Percentiles rank a stretch among this genome's conserved stretches.
phyloP scores from a whole-genome alignment of 2,329 filamentous ascomycete genomes.

The Scytalidium lignicola region DNA sequence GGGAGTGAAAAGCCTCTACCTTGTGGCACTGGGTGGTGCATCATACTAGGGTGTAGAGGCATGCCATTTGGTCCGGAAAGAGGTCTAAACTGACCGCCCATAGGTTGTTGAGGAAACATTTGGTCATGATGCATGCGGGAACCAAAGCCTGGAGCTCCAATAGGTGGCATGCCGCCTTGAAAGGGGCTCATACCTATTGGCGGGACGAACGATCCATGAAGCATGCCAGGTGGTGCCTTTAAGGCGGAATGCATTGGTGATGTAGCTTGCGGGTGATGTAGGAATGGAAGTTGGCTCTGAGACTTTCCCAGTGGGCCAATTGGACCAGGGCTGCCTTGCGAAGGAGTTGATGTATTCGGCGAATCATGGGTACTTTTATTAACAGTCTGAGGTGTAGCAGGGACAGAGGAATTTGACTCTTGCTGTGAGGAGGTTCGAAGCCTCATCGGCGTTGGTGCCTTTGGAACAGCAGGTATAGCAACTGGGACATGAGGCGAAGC shows the following conservation, averaged over 20 bases:
- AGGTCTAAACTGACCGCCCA: conserved; percentile 49
- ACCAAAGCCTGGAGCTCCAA: conserved; percentile 36
- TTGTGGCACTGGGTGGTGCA: conserved; percentile 55
- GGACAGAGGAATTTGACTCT: conserved; percentile 62
- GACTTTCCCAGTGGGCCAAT: conserved; percentile 58
- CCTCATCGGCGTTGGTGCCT: conserved; percentile 74
- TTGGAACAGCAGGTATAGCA: conserved; percentile 76
- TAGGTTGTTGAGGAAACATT: conserved; percentile 46
- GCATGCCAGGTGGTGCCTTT: conserved; percentile 52
- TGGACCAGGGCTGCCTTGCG: conserved; percentile 60
- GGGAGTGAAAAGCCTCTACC: conserved; percentile 34
- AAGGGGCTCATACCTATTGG: conserved; percentile 51
- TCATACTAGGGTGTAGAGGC: conserved; percentile 53
- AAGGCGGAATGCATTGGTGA: conserved; percentile 57
- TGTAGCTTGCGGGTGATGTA: conserved; percentile 55
- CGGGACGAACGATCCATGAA: conserved; percentile 6
- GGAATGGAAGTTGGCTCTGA: conserved; percentile 41
- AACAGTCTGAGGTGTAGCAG: conserved; percentile 62
- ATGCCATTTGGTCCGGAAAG: conserved; percentile 45
- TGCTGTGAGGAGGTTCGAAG: conserved; percentile 76
- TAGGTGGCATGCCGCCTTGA: conserved; percentile 37
- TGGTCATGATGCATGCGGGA: conserved; percentile 39
- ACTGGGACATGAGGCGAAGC: conserved; percentile 76
- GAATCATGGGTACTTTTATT: conserved; percentile 52
- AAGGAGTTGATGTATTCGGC: conserved; percentile 56